phyloP scores from a whole-genome alignment of 2,329 filamentous ascomycete species.

The Epichloe gansuensis region DNA sequence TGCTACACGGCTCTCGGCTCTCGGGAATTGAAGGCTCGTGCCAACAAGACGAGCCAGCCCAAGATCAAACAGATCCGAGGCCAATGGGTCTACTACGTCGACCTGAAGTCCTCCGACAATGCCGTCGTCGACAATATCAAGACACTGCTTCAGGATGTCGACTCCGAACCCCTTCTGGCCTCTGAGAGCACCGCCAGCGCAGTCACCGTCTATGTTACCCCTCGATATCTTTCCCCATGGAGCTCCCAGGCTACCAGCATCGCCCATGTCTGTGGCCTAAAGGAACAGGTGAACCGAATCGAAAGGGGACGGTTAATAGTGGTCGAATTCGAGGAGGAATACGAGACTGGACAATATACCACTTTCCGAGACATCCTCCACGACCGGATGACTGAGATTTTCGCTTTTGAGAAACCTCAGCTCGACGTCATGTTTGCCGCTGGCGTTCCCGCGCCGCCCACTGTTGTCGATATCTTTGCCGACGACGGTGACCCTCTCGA shows the following conservation, averaged over 20 bases:
- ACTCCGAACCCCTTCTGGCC: constrained; percentile 15
- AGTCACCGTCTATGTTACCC: constrained; percentile 59
- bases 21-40: constrained; percentile 31
- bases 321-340: constrained; percentile 43
- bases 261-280: constrained; percentile 78
- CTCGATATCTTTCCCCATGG: constrained; percentile 89
- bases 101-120: constrained; percentile 37
- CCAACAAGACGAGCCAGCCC: constrained; percentile 29
- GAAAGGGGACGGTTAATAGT: constrained; percentile 77
- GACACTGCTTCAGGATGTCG: constrained; percentile 32
- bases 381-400: constrained; percentile 91
- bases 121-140: constrained; percentile 32
- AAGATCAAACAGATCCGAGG: constrained; percentile 38
- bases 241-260: constrained; percentile 94
- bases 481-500: constrained; percentile 53
- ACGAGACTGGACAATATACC: constrained; percentile 32
- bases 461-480: constrained; percentile 63
- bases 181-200: constrained; percentile 30
- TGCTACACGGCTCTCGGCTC: constrained; percentile 38
- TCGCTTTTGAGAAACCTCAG: constrained; percentile 55
- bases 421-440: constrained; percentile 71
- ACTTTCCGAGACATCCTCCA: constrained; percentile 61
- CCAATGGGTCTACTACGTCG: constrained; percentile 55
- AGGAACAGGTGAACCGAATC: constrained; percentile 58
- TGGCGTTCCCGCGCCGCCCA: constrained; percentile 46